Evolutionary conservation across 176 grass and related monocot species (phyloP).

Genomic region (Juncus effusus): DNA sequence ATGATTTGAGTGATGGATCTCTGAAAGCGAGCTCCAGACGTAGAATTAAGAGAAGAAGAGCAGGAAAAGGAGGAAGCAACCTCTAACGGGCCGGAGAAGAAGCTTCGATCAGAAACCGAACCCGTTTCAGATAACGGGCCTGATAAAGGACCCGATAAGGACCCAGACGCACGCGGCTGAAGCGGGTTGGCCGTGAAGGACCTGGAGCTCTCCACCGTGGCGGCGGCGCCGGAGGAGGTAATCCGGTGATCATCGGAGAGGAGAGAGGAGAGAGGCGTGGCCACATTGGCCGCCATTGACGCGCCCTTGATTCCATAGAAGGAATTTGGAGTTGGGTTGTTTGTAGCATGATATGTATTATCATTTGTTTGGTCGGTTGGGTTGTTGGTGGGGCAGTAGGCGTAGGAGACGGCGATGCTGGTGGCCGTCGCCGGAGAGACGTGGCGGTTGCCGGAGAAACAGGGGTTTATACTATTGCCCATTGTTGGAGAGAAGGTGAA

Average conservation of each 20-base stretch:
- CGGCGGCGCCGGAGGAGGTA: constrained; percentile 10
- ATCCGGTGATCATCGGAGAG: constrained; percentile 26
- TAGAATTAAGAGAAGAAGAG: constrained; percentile 52
- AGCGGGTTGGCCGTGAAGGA: constrained; percentile 78
- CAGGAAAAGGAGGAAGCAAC: constrained; percentile 52
- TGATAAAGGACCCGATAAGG: constrained; percentile 64
- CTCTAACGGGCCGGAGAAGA: constrained; percentile 74
- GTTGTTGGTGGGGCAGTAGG: constrained; percentile 44
- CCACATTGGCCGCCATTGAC: constrained; percentile 60
- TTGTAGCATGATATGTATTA: constrained; percentile 22
- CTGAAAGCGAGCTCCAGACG: constrained; percentile 12
- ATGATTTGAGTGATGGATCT: constrained; percentile 22
- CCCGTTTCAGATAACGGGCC: constrained; percentile 45
- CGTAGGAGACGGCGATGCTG: constrained; percentile 79
- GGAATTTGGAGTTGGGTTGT: constrained; percentile 36
- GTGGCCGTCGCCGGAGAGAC: constrained; percentile 54
- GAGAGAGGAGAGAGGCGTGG: constrained; percentile 83
- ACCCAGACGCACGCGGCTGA: constrained; percentile 50
- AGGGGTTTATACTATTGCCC: constrained; percentile 85
- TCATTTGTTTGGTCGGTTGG: constrained; percentile 25
- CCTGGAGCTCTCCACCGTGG: constrained; percentile 74
- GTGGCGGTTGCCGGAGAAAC: constrained; percentile 59
- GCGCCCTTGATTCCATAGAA: constrained; percentile 72
- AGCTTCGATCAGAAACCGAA: constrained; percentile 55
- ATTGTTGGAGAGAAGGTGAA: constrained; percentile 23